These are phyloP conservation scores for Suillus plorans DNA, from an alignment of 768 basidiomycete species.

Conservation along the genomic window DNA sequence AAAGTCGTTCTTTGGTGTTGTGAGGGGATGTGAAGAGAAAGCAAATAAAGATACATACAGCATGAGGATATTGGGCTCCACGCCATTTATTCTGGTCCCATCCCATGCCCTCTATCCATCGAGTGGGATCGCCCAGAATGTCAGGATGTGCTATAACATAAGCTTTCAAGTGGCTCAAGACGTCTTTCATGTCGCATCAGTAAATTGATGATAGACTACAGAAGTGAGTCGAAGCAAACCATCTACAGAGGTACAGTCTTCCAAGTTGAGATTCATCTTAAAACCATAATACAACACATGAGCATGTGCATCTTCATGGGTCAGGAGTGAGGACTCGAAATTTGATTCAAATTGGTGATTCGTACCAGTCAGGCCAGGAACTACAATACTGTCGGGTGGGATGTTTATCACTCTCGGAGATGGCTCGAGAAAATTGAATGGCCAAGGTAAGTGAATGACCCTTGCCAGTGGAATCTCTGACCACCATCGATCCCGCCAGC, in stretches of 20 bases:
- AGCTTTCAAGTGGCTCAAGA: constrained; percentile 56
- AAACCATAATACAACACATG: constrained; percentile 73
- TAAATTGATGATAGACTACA: too few relatives aligned
- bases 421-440: constrained; percentile 18
- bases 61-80: constrained; percentile 63
- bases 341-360: not conserved
- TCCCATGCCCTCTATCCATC: constrained; percentile 85
- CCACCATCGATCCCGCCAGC: constrained; percentile 19
- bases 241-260: constrained; percentile 54
- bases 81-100: constrained; percentile 93
- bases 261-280: constrained; percentile 62
- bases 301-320: constrained; percentile 67
- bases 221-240: constrained; percentile 39
- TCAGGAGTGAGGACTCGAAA: not conserved
- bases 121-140: constrained; percentile 46
- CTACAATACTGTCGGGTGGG: constrained; percentile 45
- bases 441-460: constrained; percentile 25
- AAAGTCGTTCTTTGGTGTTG: constrained; percentile 60
- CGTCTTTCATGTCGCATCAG: constrained; percentile 42
- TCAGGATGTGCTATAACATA: constrained; percentile 62
- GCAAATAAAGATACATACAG: constrained; percentile 41
- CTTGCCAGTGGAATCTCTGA: not conserved
- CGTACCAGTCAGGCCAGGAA: constrained; percentile 74
- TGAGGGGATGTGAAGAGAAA: not conserved
- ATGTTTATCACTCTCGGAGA: constrained; percentile 25